Base-by-base conservation (phyloP, 371 early-diverging fungal genomes). In the Parasitella parasitica region DNA sequence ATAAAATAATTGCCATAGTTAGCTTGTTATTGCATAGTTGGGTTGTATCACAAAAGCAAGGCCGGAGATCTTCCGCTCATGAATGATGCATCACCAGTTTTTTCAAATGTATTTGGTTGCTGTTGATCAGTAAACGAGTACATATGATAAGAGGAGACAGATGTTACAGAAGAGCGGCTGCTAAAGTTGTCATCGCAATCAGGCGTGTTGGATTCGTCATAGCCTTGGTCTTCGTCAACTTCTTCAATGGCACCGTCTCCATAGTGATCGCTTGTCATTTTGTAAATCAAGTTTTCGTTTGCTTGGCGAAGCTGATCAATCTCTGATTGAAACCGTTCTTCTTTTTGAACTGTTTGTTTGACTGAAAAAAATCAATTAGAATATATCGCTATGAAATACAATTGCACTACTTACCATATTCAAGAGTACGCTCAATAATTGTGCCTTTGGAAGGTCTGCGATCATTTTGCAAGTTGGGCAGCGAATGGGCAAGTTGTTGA, bases 381-480 rank as follows among this genome's bases (percentile, higher is more conserved):
- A n/a, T n/a, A n/a, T n/a, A n/a, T n/a, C n/a, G n/a, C n/a, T n/a
- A n/a, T n/a, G n/a, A n/a, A n/a, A 26, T 22, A 38, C 6, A 46
- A 1, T 37, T 9, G n/a, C n/a, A n/a, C n/a, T 43, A 48, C 32
- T 63, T 71, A 73, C 77, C 73, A 59, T 65, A 85, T 27, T 86
- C 84, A 13, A 87, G 72, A 5, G 87, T 81, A 54, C 83, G 81
- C 57, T 87, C 85, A 50, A 89, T 88, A 41, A 90, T 90, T 8
- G 84, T 85, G 15, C 87, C 83, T 69, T 90, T 90, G 50, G 87
- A 87, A 15, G 91, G 91, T 36, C 88, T 78, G 37, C 87, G 78
- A 51, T 86, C 85, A 49, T 88, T 75, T 61, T 76, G 76, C 28
- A 90, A 79, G 37, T 86, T 81, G 20, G 91, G 91, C 51, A 90